Evolutionary conservation across 2,329 filamentous ascomycete genomes (phyloP), one percentile per base, ranked within the genome.

Genomic region (Fusarium sp.): DNA sequence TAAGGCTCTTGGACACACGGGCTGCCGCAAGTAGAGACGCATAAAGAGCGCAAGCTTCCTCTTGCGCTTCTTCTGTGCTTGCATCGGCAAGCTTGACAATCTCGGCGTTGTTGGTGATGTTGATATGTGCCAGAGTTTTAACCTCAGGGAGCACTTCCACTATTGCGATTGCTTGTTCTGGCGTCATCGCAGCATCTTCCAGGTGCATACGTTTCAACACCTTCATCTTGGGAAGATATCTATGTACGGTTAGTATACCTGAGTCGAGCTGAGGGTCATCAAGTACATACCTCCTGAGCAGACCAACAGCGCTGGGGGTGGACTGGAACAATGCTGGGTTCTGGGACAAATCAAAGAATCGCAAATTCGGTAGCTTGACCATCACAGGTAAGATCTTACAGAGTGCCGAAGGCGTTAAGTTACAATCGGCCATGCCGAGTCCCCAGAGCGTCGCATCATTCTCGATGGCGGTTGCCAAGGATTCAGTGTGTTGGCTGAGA

Each of bases 31-130:
- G 92, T 26, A 98, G 87, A 5, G 95, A 98, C 2, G 96, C 95
- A 80, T 97, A 98, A 12, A 98, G 84, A 2, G 96, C 96, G 77
- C 94, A 98, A 2, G 96, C 96, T 82, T 98, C 96, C 83, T 98
- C 96, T 81, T 98, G 94, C 3, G 87, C 88, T 64, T 91, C 91
- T 77, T 96, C 94, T 11, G 94, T 93, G 57, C 88, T 93, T 1
- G 94, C 93, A 69, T 90, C 89, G 10, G 94, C 92, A 31, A 98
- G 87, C 52, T 88, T 89, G 28, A 89, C 86, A 9, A 98, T 85
- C 69, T 91, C 88, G 2, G 90, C 87, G 77, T 99, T 99, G 75
- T 96, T 93, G 44, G 97, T 84, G 7, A 98, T 89, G 78, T 92
- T 96, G 73, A 99, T 87, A 83, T 98, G 96, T 13, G 95, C 95